These are phyloP conservation scores for Verbena officinalis DNA, from an alignment of 257 asterid genomes.

Conservation along the genomic window DNA sequence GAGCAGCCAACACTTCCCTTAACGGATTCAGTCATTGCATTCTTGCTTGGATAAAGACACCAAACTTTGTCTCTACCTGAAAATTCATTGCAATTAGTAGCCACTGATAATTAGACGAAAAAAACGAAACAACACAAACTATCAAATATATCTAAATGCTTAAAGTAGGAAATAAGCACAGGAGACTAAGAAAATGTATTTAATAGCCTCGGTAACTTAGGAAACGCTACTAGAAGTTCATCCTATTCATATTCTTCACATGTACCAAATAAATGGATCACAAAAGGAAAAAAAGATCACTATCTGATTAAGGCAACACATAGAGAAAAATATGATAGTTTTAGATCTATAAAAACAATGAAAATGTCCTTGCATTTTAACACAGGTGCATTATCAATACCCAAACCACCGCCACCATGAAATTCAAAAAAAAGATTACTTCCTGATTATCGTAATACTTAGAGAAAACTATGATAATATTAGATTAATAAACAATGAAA, in stretches of 20 bases:
- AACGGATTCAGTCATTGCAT: constrained; percentile 61
- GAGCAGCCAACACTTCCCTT: constrained; percentile 48
- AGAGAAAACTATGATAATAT: too few relatives aligned
- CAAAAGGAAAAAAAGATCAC: too few relatives aligned
- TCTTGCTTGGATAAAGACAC: constrained; percentile 91
- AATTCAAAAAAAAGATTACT: background rate
- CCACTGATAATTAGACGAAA: background rate
- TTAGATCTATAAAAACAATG: background rate
- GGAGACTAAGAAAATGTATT: background rate
- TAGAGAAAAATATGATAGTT: constrained; percentile 1
- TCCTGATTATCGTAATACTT: too few relatives aligned
- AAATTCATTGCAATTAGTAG: constrained; percentile 33
- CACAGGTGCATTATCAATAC: background rate
- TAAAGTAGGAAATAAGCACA: constrained; percentile 1
- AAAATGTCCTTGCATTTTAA: background rate
- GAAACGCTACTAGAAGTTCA: background rate
- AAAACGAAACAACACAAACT: background rate
- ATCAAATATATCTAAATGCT: constrained; percentile 1
- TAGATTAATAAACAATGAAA: too few relatives aligned
- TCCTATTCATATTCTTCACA: background rate
- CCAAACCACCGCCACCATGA: background rate
- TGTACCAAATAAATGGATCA: background rate
- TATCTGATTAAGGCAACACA: constrained; percentile 1
- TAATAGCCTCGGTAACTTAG: background rate
- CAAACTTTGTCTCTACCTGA: constrained; percentile 83